Percentiles rank a stretch among this genome's conserved stretches.
phyloP scores from a whole-genome alignment of 208 protist species.

The Crithidia thermophila region DNA sequence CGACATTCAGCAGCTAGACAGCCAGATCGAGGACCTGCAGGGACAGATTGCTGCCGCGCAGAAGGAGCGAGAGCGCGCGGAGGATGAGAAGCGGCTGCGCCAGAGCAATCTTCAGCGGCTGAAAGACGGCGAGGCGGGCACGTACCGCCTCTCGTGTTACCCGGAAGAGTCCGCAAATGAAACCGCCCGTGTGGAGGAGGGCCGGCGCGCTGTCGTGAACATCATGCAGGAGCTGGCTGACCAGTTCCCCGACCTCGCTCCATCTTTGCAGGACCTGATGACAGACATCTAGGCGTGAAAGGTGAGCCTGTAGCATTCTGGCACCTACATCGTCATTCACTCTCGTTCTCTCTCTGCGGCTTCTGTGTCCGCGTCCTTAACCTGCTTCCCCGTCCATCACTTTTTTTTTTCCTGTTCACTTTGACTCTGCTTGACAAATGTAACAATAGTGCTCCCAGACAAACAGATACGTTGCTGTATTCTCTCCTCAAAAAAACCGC shows the following conservation, averaged over 20 bases:
- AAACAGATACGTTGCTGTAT: too few relatives aligned
- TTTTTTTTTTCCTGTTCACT: not conserved
- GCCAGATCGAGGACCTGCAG: conserved; percentile 75
- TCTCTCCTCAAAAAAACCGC: too few relatives aligned
- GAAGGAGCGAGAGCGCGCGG: conserved; percentile 66
- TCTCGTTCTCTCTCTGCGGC: too few relatives aligned
- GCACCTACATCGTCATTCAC: too few relatives aligned
- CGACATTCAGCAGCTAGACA: conserved; percentile 73
- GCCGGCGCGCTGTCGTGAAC: conserved; percentile 50
- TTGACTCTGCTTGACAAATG: too few relatives aligned
- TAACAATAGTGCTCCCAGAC: too few relatives aligned
- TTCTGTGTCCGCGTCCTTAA: too few relatives aligned
- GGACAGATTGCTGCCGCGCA: conserved; percentile 50
- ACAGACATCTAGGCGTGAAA: conserved; percentile 50
- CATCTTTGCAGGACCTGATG: conserved; percentile 71
- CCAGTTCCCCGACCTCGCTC: conserved; percentile 74
- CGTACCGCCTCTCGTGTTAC: conserved; percentile 78
- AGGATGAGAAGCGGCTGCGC: conserved; percentile 82
- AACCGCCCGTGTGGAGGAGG: conserved; percentile 61
- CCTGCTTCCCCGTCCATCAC: too few relatives aligned
- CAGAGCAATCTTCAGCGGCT: conserved; percentile 83
- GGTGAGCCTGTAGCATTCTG: too few relatives aligned
- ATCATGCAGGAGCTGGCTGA: conserved; percentile 77
- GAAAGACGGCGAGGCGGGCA: conserved; percentile 81
- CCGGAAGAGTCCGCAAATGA: conserved; percentile 64